Conservation (phyloP, 345 rosid genomes). For the Erucastrum elatum region DNA sequence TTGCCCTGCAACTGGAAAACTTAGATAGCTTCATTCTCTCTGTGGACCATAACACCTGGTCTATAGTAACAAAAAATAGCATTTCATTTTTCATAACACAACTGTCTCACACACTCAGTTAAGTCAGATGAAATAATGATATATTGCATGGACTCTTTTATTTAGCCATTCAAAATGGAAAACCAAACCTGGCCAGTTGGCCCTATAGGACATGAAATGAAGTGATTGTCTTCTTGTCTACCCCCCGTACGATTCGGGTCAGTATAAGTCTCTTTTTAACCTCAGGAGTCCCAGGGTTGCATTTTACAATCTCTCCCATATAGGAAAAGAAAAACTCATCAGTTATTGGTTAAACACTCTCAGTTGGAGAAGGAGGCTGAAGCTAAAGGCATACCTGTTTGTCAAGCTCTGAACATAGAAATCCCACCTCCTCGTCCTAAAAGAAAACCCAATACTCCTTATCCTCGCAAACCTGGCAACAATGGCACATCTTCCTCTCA, state of each 20-base stretch:
- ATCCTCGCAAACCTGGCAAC: slow-evolving; percentile 74
- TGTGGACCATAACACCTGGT: neutral
- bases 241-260: slow-evolving; percentile 35
- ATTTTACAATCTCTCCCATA: slow-evolving; percentile 4
- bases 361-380: slow-evolving; percentile 98
- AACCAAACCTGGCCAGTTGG: slow-evolving; percentile 13
- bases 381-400: slow-evolving; percentile 77
- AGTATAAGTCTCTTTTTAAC: slow-evolving; percentile 23
- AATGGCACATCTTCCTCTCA: slow-evolving; percentile 42
- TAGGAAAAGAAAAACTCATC: slow-evolving; percentile 10
- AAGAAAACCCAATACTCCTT: slow-evolving; percentile 91
- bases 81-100: slow-evolving; percentile 18
- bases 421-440: slow-evolving; percentile 99
- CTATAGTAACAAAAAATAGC: slow-evolving; percentile 4
- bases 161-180: slow-evolving; percentile 28
- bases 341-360: slow-evolving; percentile 7
- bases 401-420: slow-evolving; percentile 79
- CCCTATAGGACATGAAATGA: slow-evolving; percentile 33
- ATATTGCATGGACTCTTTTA: slow-evolving; percentile 34
- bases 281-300: slow-evolving; percentile 28
- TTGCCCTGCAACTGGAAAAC: neutral
- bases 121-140: slow-evolving; percentile 27
- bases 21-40: neutral
- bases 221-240: slow-evolving; percentile 25
- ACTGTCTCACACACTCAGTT: neutral